A percentile compares a stretch with the other conserved stretches of the same genome.
These are phyloP conservation scores for Heliamphora pulchella DNA, from an alignment of 179 eudicot genomes.

Conservation along the genomic window DNA sequence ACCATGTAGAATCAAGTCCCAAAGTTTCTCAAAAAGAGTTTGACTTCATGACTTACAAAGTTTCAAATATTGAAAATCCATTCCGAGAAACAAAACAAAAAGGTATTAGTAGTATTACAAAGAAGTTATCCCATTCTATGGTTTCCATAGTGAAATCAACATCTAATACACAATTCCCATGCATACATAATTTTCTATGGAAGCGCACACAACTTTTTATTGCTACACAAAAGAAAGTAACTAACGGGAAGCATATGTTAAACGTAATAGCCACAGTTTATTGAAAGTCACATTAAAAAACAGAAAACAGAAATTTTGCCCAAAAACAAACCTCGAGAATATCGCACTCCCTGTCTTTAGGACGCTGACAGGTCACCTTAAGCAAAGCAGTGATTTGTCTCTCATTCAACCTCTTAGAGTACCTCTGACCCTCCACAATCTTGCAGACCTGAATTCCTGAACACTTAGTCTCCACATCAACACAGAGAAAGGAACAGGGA, in stretches of 20 bases:
- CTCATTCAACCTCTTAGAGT: constrained; percentile 77
- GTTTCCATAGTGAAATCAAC: neutral
- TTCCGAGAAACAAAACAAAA: neutral
- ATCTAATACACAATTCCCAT: neutral
- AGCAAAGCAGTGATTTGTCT: constrained; percentile 77
- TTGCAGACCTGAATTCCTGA: constrained; percentile 57
- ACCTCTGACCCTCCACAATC: constrained; percentile 86
- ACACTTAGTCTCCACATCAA: constrained; percentile 8
- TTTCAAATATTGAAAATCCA: neutral
- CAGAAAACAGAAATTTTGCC: neutral
- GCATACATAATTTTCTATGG: neutral
- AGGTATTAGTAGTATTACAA: neutral
- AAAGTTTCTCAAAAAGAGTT: too few relatives aligned
- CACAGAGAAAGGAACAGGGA: neutral
- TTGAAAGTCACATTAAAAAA: neutral
- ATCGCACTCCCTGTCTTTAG: constrained; percentile 69
- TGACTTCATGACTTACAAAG: neutral
- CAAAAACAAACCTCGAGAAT: constrained; percentile 50
- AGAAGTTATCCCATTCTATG: neutral
- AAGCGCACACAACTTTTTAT: neutral
- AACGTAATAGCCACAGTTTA: neutral
- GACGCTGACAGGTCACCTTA: constrained; percentile 89
- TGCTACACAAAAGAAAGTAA: neutral
- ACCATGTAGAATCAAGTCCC: too few relatives aligned
- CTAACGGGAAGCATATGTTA: neutral